These are phyloP conservation scores for Cryptococcus sp. DNA, from an alignment of 1,284 basidiomycete species.

Conservation along the genomic window DNA sequence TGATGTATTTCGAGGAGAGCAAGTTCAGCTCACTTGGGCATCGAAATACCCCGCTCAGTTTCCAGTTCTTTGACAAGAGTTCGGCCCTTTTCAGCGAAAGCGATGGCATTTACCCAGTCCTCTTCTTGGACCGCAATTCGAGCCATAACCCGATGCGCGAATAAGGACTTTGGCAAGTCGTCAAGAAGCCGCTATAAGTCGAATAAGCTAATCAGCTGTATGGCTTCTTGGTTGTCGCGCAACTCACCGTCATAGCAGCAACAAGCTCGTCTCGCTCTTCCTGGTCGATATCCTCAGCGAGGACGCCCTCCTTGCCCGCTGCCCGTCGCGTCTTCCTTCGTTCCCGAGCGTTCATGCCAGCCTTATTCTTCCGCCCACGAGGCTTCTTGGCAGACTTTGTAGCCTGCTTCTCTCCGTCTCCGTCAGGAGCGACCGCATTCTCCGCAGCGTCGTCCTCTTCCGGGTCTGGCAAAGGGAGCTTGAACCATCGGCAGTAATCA, in stretches of 20 bases:
- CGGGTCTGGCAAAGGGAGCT: conserved; percentile 57
- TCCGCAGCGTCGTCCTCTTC: conserved; percentile 48
- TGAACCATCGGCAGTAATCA: conserved; percentile 68
- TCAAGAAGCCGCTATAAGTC: conserved; percentile 35
- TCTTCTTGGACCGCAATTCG: conserved; percentile 72
- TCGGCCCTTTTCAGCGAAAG: conserved; percentile 69
- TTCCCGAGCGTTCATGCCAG: conserved; percentile 38
- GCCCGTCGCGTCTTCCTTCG: conserved; percentile 34
- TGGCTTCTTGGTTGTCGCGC: too few relatives aligned
- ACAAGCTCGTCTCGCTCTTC: conserved; percentile 50
- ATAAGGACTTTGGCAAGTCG: conserved; percentile 62
- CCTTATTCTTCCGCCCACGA: conserved; percentile 22
- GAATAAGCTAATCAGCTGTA: background rate
- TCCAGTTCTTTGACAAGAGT: conserved; percentile 63
- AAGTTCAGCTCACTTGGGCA: conserved; percentile 54
- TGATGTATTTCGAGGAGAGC: conserved; percentile 53
- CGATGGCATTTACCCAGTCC: conserved; percentile 76
- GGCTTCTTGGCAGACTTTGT: conserved; percentile 26
- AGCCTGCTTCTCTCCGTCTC: conserved; percentile 38
- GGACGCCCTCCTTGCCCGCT: conserved; percentile 37
- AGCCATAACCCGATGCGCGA: conserved; percentile 70
- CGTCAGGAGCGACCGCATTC: conserved; percentile 4
- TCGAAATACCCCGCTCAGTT: conserved; percentile 61
- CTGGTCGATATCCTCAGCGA: conserved; percentile 42
- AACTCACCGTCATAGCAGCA: conserved; percentile 38